Evolutionary conservation across 257 asterid species (phyloP).

Genomic region (Scutellaria minor): DNA sequence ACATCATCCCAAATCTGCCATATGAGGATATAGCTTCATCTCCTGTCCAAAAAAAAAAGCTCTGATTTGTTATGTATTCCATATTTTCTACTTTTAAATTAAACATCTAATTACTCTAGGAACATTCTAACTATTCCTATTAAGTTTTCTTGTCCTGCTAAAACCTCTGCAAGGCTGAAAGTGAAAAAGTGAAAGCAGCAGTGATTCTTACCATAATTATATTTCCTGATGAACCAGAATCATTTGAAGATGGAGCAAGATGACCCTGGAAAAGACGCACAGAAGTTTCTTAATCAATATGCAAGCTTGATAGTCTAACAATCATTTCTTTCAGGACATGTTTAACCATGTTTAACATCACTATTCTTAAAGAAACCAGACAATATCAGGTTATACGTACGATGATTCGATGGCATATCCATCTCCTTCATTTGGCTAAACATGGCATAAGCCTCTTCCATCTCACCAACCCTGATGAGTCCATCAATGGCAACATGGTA

Average conservation of each 20-base stretch:
- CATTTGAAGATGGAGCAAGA: conserved; percentile 85
- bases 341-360: conserved; percentile 47
- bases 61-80: conserved; percentile 20
- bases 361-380: conserved; percentile 54
- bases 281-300: not conserved
- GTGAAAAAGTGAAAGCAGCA: not conserved
- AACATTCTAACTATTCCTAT: conserved; percentile 4
- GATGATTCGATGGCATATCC: conserved; percentile 51
- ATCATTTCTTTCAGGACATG: conserved; percentile 57
- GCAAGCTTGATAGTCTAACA: not conserved
- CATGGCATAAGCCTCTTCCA: conserved; percentile 56
- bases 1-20: conserved; percentile 99
- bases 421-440: conserved; percentile 62
- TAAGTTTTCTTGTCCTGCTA: not conserved
- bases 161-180: conserved; percentile 20
- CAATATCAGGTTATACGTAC: conserved; percentile 54
- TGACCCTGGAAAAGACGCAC: conserved; percentile 61
- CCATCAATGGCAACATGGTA: conserved; percentile 60
- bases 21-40: conserved; percentile 97
- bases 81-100: conserved; percentile 20
- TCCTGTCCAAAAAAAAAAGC: conserved; percentile 54
- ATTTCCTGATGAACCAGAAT: conserved; percentile 93
- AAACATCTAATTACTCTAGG: conserved; percentile 11
- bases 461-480: conserved; percentile 51
- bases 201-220: conserved; percentile 73